A percentile compares a stretch with the other conserved stretches of the same genome.
These are phyloP conservation scores for Monosporozyma servazzii DNA, from an alignment of 805 yeast species.

Conservation along the genomic window DNA sequence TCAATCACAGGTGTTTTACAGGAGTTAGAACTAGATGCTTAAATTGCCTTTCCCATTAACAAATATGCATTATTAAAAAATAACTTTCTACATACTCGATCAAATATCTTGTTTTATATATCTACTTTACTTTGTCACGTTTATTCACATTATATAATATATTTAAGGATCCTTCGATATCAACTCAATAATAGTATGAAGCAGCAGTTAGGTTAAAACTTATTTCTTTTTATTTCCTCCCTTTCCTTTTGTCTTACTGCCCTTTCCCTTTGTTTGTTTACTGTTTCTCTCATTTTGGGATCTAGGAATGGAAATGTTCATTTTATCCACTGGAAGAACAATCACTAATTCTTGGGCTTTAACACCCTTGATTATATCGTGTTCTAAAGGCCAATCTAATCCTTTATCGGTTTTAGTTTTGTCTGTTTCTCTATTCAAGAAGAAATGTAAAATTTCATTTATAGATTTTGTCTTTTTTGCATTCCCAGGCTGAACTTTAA, in stretches of 20 bases:
- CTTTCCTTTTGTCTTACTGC: constrained; percentile 1
- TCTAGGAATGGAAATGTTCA: constrained; percentile 56
- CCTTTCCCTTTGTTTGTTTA: constrained; percentile 1
- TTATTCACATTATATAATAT: background rate
- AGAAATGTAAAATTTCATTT: constrained; percentile 53
- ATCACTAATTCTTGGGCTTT: constrained; percentile 62
- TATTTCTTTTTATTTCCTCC: background rate
- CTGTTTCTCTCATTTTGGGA: constrained; percentile 15
- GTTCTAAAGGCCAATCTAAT: constrained; percentile 63
- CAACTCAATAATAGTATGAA: background rate
- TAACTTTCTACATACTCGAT: too few relatives aligned
- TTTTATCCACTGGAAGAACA: constrained; percentile 59
- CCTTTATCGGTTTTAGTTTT: constrained; percentile 36
- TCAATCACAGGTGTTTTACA: constrained; percentile 32
- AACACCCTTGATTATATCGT: constrained; percentile 43
- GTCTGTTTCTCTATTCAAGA: constrained; percentile 44
- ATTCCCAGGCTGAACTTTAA: constrained; percentile 68
- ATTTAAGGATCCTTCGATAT: too few relatives aligned
- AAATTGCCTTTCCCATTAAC: background rate
- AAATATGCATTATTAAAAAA: too few relatives aligned
- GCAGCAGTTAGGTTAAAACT: background rate
- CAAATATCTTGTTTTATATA: too few relatives aligned
- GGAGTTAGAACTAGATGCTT: background rate
- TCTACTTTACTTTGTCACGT: too few relatives aligned
- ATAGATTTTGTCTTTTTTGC: constrained; percentile 85